Conservation (phyloP, 345 rosid genomes). For the Xanthoceras sorbifolium region DNA sequence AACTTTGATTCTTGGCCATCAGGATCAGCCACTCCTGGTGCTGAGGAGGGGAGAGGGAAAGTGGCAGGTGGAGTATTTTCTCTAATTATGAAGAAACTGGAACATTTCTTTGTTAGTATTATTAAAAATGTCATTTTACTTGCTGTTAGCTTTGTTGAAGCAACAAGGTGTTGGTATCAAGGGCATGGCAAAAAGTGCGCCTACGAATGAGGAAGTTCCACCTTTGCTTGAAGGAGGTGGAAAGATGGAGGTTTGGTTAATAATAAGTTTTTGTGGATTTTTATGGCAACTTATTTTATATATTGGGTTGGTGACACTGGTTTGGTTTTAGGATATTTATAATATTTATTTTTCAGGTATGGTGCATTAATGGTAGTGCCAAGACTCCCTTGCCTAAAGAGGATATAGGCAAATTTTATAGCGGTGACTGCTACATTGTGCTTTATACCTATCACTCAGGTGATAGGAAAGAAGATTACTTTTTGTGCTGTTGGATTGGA, state of each 20-base stretch:
- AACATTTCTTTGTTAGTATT: conserved; percentile 12
- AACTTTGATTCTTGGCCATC: conserved; percentile 97
- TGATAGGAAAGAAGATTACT: conserved; percentile 95
- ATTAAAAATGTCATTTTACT: conserved; percentile 29
- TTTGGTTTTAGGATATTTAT: conserved; percentile 6
- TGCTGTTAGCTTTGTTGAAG: conserved; percentile 77
- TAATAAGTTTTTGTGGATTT: conserved; percentile 20
- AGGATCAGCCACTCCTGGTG: conserved; percentile 72
- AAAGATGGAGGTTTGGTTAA: conserved; percentile 80
- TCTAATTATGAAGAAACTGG: conserved; percentile 14
- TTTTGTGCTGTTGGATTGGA: conserved; percentile 95
- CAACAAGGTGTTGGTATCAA: conserved; percentile 93
- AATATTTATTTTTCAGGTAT: conserved; percentile 57
- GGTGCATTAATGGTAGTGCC: conserved; percentile 82
- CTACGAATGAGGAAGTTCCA: conserved; percentile 87
- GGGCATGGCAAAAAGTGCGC: conserved; percentile 69
- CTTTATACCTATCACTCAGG: conserved; percentile 90
- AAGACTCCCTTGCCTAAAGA: conserved; percentile 77
- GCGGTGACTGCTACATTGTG: conserved; percentile 94
- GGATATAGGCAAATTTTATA: conserved; percentile 85
- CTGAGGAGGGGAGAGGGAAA: conserved; percentile 99
- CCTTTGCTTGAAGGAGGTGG: conserved; percentile 97
- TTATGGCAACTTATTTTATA: conserved; percentile 8
- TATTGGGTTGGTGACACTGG: conserved; percentile 4
- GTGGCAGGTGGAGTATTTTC: conserved; percentile 73